A percentile compares a stretch with the other conserved stretches of the same genome.
Conservation (phyloP, 106 monocot species). For the Dendrobium chrysotoxum region DNA sequence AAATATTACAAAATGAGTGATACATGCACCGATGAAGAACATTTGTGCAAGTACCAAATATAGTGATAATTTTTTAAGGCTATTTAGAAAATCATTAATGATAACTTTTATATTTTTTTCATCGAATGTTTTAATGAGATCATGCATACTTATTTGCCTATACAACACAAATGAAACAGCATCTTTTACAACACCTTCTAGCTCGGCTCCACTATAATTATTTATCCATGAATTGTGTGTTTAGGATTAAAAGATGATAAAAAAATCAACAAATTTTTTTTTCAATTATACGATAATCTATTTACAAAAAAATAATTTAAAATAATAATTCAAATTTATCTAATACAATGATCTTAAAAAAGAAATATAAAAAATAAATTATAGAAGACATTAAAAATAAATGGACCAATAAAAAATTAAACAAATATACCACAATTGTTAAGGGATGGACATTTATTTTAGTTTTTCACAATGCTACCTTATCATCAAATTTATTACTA, state of each 20-base stretch:
- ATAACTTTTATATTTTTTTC: slow-evolving; percentile 92
- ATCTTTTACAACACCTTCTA: slow-evolving; percentile 97
- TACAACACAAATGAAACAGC: slow-evolving; percentile 91
- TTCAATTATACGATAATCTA: too few relatives aligned
- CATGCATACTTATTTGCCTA: slow-evolving; percentile 87
- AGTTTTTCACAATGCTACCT: too few relatives aligned
- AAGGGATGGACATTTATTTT: too few relatives aligned
- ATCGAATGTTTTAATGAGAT: slow-evolving; percentile 82
- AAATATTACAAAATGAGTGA: not conserved
- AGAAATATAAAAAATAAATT: not conserved
- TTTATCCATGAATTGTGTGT: slow-evolving; percentile 75
- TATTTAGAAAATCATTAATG: slow-evolving; percentile 89
- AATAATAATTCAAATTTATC: not conserved
- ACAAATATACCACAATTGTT: too few relatives aligned
- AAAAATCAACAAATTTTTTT: not conserved
- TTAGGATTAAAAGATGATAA: not conserved
- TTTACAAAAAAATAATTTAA: not conserved
- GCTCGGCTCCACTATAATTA: slow-evolving; percentile 95
- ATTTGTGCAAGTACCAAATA: slow-evolving; percentile 90
- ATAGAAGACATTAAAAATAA: too few relatives aligned
- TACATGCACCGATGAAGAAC: slow-evolving; percentile 87
- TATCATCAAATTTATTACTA: too few relatives aligned
- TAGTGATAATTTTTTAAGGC: slow-evolving; percentile 68
- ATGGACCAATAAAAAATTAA: too few relatives aligned
- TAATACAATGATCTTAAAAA: not conserved